Percentiles rank a stretch among this genome's conserved stretches.
phyloP scores from a whole-genome alignment of 352 stramenopile species.

The Phytophthora chlamydospora region DNA sequence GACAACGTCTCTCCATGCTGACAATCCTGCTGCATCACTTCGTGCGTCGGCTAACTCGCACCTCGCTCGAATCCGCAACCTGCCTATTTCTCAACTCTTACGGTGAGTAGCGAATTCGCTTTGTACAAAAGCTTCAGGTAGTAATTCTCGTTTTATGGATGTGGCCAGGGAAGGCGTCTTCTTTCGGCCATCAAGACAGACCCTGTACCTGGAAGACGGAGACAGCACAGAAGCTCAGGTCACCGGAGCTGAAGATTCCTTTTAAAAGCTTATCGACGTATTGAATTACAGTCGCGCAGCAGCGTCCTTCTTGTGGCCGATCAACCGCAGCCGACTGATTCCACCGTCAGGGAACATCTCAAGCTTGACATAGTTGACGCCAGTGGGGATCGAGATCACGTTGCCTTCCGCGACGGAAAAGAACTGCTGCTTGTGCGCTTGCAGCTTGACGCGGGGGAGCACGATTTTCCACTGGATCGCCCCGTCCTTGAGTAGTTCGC shows the following conservation, averaged over 20 bases:
- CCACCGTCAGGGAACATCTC: constrained; percentile 95
- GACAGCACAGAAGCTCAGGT: constrained; percentile 6
- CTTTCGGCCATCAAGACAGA: constrained; percentile 44
- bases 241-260: constrained; percentile 40
- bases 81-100: constrained; percentile 51
- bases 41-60: constrained; percentile 41
- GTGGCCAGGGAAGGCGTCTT: constrained; percentile 39
- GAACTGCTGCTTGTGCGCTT: constrained; percentile 86
- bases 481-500: constrained; percentile 39
- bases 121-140: neutral
- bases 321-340: constrained; percentile 90
- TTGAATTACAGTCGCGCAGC: constrained; percentile 40
- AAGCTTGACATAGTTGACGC: constrained; percentile 93
- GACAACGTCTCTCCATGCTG: neutral
- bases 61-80: constrained; percentile 43
- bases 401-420: constrained; percentile 71
- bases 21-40: constrained; percentile 17
- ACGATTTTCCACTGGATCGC: constrained; percentile 83
- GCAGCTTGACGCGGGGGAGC: constrained; percentile 86
- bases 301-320: constrained; percentile 67
- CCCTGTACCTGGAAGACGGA: constrained; percentile 14
- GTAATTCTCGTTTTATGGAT: constrained; percentile 17
- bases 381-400: constrained; percentile 58
- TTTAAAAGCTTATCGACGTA: constrained; percentile 16
- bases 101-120: constrained; percentile 24